Base-by-base conservation (phyloP, 345 rosid genomes). In the Hibiscus trionum region DNA sequence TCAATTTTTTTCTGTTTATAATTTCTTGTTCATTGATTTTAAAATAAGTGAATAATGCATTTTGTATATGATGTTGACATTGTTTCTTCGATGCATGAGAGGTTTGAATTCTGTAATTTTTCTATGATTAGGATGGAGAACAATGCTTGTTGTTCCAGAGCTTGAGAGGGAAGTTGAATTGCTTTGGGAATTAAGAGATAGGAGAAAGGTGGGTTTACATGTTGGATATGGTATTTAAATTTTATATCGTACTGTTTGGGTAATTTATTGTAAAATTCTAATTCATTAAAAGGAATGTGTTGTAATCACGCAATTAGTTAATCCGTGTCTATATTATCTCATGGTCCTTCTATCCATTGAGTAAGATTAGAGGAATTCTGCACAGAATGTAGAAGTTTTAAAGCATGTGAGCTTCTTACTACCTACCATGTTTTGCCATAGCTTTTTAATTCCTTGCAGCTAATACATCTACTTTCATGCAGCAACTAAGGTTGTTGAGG, bases 141-240 rank as follows among this genome's bases (percentile, higher is more conserved):
- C 99, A 11, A 92, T 92, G 99, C 97, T 95, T 70, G 91, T 95
- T 74, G 97, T 95, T 69, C 99, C 99, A 24, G 99, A 95, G 84
- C 93, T 95, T 73, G 97, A 90, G 78, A 89, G 87, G 75, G 99
- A 95, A 84, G 96, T 95, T 42, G 84, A 90, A 75, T 85, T 95
- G 78, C 90, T 95, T 10, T 92, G 93, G 93, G 85, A 82, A 72
- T 78, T 88, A 73, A 88, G 92, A 82, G 88, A 83, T 72, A 75
- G 57, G 73, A 91, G 93, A 26, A 92, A 88, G 97, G 99, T 92
- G 67, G 81, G 67, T 69, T 66, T 26, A 5, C 27, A 56, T 42
- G 31, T 57, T 21, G 21, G 52, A 26, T 39, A 39, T 26, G 57
- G 21, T 4, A 26, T 46, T 47, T 47, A 29, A 47, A 24, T 24